Evolutionary conservation across 495 filamentous ascomycete genomes (phyloP), one percentile per base, ranked within the genome.

Genomic region (Xylaria acuta): DNA sequence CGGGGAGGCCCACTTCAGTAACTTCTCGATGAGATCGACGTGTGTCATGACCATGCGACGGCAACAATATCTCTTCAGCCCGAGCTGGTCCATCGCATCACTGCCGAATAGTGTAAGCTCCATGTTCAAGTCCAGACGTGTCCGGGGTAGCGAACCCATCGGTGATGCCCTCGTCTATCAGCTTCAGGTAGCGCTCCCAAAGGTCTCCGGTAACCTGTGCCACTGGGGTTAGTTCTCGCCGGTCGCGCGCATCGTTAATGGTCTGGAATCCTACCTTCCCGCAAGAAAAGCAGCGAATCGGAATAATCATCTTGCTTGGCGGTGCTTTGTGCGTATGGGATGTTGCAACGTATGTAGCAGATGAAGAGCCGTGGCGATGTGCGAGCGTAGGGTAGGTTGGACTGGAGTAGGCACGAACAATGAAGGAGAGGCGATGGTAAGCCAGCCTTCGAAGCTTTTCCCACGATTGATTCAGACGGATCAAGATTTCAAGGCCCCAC

Each of bases 21-120:
- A 88, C 86, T 99, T 99, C 87, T 99, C 96, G 73, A 99, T 98
- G 66, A 99, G 85, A 80, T 99, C 96, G 73, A 99, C 97, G 80
- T 99, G 96, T n/a, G 96, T 99, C 94, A 99, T 97, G 76, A 99
- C 87, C 96, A 99, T 99, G 79, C 96, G 90, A 59, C 96, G 92
- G 83, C 96, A 99, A 86, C 96, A 99, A 84, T 98, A 99, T 45
- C 96, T 90, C 81, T 93, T 94, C 84, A 95, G 94, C 40, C 94
- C 94, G 11, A 98, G 90, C 72, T 93, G 85, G 79, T 98, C 94
- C 91, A 99, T 95, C 34, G 95, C 96, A 76, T 97, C 93, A 75
- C 94, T 96, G 68, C 59, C 53, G 8, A 27, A 58, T 22, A 1
- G 38, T 49, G 66, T 78, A 62, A 76, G 78, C 62, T 58, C 43